Percentiles rank a stretch among this genome's conserved stretches.
phyloP scores from a whole-genome alignment of 768 basidiomycete genomes.

The Mycena amicta region DNA sequence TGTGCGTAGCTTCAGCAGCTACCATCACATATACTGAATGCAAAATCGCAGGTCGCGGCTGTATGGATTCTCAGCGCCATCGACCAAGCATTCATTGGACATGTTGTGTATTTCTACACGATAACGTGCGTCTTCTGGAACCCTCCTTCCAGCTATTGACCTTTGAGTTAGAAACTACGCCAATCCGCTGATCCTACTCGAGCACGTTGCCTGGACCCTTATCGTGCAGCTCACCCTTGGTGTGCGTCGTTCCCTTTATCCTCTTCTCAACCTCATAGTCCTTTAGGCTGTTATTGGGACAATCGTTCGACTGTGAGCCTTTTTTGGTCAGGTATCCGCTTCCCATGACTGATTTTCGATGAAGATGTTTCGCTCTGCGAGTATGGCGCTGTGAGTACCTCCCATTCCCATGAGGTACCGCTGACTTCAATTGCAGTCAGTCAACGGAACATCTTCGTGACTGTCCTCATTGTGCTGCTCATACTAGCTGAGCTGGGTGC shows the following conservation, averaged over 20 bases:
- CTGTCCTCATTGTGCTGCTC: constrained; percentile 49
- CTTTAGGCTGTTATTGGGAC: constrained; percentile 48
- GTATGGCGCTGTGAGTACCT: constrained; percentile 59
- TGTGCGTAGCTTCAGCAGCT: too few species aligned
- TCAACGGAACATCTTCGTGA: constrained; percentile 49
- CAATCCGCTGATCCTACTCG: constrained; percentile 30
- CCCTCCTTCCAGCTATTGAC: background rate
- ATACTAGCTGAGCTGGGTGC: constrained; percentile 48
- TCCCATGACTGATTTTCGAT: too few species aligned
- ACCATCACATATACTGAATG: too few species aligned
- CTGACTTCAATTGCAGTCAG: constrained; percentile 45
- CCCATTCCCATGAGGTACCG: background rate
- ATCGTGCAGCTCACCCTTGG: constrained; percentile 42
- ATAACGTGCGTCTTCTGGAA: constrained; percentile 45
- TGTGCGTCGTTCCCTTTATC: constrained; percentile 28
- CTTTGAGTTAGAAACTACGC: constrained; percentile 37
- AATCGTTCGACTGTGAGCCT: constrained; percentile 56
- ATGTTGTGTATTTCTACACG: constrained; percentile 56
- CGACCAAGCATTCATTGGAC: constrained; percentile 55
- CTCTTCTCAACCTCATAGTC: constrained; percentile 11
- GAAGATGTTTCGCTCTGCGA: constrained; percentile 57
- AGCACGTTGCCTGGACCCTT: constrained; percentile 41
- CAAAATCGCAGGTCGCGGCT: constrained; percentile 15
- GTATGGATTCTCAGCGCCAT: constrained; percentile 44
- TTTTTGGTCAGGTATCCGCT: background rate